Base-by-base conservation (phyloP, 2,329 filamentous ascomycete species). In the Diplodia seriata region DNA sequence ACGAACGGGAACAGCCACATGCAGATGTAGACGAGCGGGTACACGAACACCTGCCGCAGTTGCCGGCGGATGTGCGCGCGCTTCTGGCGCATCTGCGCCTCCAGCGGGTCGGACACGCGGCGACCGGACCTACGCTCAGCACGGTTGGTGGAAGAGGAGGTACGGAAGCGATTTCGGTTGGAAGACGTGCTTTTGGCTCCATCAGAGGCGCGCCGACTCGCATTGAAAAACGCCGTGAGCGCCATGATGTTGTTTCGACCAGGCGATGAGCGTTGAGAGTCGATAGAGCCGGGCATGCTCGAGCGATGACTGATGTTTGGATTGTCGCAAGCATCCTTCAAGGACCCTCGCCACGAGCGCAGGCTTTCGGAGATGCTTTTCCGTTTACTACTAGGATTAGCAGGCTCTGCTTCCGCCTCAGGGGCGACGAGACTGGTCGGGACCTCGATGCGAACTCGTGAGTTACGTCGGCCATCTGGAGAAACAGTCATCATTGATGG, bases 1-100 rank as follows among this genome's bases (percentile, higher is more conserved):
- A 89, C 79, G 72, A 93, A 91, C 0, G 91, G 91, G 8, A 91
- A 79, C 3, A 90, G 79, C 91, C 91, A 94, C 71, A 92, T 86
- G 4, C 87, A 77, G 23, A 91, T 83, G 77, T 94, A 94, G 4
- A 91, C 85, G 20, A 90, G 75, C 0, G 91, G 91, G 75, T 94
- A 94, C 57, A 93, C 87, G 78, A 94, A 92, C 20, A 93, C 83
- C 36, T 90, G 85, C 38, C 89, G 86, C 2, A 93, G 83, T 73
- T 93, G 90, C 11, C 89, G 85, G 54, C 86, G 85, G 68, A 91
- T 89, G 68, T 85, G 86, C 18, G 84, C 80, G 14, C 87, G 84
- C 9, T 84, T 72, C 6, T 29, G 14, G 20, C 43, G 26, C 61
- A 68, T 69, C 26, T 47, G 66, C 0, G 36, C 29, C 12, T 56